These are phyloP conservation scores for Fragilariopsis cylindrus DNA, from an alignment of 108 stramenopile genomes.

Conservation along the genomic window DNA sequence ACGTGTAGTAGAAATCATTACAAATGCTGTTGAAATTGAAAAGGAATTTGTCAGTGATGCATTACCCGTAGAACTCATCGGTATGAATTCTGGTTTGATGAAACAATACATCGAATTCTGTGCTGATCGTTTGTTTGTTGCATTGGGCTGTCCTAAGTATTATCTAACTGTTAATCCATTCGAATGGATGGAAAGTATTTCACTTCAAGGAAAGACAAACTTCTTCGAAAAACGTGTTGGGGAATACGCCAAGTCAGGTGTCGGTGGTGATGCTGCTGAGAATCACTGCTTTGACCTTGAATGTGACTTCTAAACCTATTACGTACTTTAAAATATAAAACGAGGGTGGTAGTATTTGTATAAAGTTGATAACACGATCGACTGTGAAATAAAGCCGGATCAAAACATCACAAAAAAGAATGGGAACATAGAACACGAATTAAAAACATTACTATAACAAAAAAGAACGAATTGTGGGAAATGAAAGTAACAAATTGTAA, in stretches of 20 bases:
- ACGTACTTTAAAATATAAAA: too few species aligned
- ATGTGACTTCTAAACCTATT: neutral
- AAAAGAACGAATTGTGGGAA: too few species aligned
- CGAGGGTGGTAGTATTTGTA: too few species aligned
- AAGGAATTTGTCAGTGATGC: constrained; percentile 92
- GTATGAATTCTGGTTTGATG: constrained; percentile 92
- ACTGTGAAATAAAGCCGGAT: too few species aligned
- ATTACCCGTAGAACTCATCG: constrained; percentile 88
- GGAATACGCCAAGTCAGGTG: constrained; percentile 97
- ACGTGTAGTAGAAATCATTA: constrained; percentile 81
- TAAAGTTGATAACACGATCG: too few species aligned
- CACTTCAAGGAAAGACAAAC: constrained; percentile 96
- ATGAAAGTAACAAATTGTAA: too few species aligned
- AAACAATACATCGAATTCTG: constrained; percentile 92
- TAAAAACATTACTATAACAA: too few species aligned
- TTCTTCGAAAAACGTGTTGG: constrained; percentile 99
- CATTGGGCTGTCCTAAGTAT: constrained; percentile 62
- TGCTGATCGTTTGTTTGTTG: constrained; percentile 80
- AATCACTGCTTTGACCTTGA: constrained; percentile 11
- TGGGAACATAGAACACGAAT: too few species aligned
- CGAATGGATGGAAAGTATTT: constrained; percentile 92
- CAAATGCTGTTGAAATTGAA: constrained; percentile 88
- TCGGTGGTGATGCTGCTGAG: constrained; percentile 57
- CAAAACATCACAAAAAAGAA: too few species aligned
- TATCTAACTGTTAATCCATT: constrained; percentile 5